phyloP scores from a whole-genome alignment of 768 basidiomycete species.

The Leccinum incarnatum region DNA sequence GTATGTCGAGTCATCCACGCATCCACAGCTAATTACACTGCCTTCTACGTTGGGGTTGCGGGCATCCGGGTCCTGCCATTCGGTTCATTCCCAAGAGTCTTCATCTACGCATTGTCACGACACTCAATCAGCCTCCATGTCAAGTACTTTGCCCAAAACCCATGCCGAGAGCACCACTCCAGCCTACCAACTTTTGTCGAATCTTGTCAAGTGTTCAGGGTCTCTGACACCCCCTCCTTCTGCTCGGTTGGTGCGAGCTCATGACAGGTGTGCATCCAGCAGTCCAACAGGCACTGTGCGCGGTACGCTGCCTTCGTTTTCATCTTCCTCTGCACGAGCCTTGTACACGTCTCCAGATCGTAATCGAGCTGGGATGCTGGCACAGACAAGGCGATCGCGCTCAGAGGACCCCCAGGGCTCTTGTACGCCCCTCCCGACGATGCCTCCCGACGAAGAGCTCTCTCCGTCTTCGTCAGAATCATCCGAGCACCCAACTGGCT shows the following conservation, averaged over 20 bases:
- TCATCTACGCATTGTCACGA: conserved; percentile 2
- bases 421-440: conserved; percentile 39
- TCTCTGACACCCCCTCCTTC: conserved; percentile 28
- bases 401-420: conserved; percentile 33
- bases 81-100: conserved; percentile 10
- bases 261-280: conserved; percentile 33
- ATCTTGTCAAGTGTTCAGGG: conserved; percentile 44
- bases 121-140: background rate
- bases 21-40: conserved; percentile 51
- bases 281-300: conserved; percentile 31
- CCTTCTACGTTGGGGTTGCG: conserved; percentile 74
- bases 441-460: conserved; percentile 56
- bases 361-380: conserved; percentile 6
- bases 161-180: conserved; percentile 46
- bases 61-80: conserved; percentile 31
- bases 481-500: conserved; percentile 51
- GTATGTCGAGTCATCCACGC: conserved; percentile 58
- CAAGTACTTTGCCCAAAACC: conserved; percentile 34
- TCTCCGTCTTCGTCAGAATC: conserved; percentile 50
- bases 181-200: conserved; percentile 62
- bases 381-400: conserved; percentile 20
- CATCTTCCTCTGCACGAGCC: conserved; percentile 14
- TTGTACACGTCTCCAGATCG: conserved; percentile 14
- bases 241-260: conserved; percentile 32
- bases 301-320: conserved; percentile 10